These are phyloP conservation scores for Climacium dendroides DNA, from an alignment of 225 moss, liverwort and hornwort species.

Conservation along the genomic window DNA sequence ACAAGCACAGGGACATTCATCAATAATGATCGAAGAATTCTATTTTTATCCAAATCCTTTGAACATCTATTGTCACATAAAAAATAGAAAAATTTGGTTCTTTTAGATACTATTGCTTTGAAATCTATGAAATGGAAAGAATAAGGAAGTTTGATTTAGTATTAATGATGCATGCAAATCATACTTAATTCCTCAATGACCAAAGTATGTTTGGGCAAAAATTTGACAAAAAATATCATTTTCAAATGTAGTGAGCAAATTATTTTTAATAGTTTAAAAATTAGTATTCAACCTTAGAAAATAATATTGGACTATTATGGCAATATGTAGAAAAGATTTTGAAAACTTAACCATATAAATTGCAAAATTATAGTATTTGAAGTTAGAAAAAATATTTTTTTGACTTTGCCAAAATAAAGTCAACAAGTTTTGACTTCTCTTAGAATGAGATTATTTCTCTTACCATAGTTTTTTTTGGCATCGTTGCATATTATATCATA, in stretches of 20 bases:
- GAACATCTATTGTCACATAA: neutral
- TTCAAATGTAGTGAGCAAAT: neutral
- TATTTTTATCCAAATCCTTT: neutral
- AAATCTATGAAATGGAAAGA: neutral
- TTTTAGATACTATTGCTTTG: neutral
- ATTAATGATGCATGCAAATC: neutral
- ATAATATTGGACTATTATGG: neutral
- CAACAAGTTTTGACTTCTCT: neutral
- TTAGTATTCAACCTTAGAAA: neutral
- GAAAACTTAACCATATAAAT: too few species aligned
- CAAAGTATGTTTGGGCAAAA: accelerated
- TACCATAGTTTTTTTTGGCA: too few species aligned
- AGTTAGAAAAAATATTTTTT: accelerated
- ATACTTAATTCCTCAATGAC: neutral
- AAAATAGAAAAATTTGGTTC: neutral
- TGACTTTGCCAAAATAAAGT: neutral
- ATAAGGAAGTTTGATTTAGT: neutral
- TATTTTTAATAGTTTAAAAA: neutral
- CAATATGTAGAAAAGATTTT: too few species aligned
- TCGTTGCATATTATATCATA: too few species aligned
- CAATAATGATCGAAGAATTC: neutral
- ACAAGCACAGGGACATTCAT: too few species aligned
- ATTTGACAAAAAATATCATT: neutral
- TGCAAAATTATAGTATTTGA: too few species aligned
- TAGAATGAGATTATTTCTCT: neutral